Conservation (phyloP, 345 rosid species). For the Pistacia atlantica region DNA sequence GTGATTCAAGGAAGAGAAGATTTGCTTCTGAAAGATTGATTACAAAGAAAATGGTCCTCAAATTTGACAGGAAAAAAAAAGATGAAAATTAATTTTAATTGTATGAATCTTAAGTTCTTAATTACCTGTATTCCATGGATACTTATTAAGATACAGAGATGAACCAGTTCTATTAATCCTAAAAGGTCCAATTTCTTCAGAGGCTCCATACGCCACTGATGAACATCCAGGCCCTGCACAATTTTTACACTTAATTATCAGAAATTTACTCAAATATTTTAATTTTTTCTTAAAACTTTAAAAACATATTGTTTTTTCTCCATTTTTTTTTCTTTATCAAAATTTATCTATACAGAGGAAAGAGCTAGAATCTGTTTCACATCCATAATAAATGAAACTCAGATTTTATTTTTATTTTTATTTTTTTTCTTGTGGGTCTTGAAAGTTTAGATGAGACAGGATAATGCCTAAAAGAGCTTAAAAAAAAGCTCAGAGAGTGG, state of each 20-base stretch:
- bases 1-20: slow-evolving; percentile 86
- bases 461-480: not conserved
- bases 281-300: too few relatives aligned
- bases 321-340: too few relatives aligned
- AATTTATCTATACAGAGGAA: too few relatives aligned
- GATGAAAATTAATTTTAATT: not conserved
- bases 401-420: too few relatives aligned
- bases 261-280: not conserved
- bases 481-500: not conserved
- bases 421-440: not conserved
- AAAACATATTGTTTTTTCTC: too few relatives aligned
- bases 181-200: slow-evolving; percentile 96
- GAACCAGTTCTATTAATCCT: slow-evolving; percentile 67
- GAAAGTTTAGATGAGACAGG: not conserved
- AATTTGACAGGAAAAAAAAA: not conserved
- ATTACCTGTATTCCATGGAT: slow-evolving; percentile 27
- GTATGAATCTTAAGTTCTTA: not conserved
- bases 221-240: slow-evolving; percentile 98
- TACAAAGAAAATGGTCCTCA: not conserved
- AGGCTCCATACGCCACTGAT: slow-evolving; percentile 94
- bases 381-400: too few relatives aligned
- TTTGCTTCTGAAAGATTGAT: slow-evolving; percentile 68
- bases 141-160: slow-evolving; percentile 62
- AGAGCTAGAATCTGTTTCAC: not conserved
- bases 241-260: not conserved